These are phyloP conservation scores for Diutina mesorugosa DNA, from an alignment of 1,139 yeast species.

Conservation along the genomic window DNA sequence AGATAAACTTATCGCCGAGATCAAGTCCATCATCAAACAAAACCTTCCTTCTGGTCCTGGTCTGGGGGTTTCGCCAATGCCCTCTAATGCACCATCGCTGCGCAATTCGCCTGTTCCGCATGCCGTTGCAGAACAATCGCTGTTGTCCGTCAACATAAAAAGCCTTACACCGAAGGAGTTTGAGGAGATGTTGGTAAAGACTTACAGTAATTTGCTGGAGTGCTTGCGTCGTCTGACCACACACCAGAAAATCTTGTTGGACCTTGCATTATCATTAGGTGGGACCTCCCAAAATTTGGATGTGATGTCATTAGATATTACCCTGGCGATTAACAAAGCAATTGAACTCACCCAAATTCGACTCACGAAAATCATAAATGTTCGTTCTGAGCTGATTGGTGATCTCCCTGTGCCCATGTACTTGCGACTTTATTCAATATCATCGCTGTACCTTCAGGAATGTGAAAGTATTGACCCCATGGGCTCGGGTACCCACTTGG, in stretches of 20 bases:
- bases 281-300: constrained; percentile 21
- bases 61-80: neutral
- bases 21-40: constrained; percentile 55
- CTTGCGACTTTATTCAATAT: constrained; percentile 51
- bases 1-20: constrained; percentile 52
- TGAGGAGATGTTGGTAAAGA: constrained; percentile 51
- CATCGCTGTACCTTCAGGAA: constrained; percentile 62
- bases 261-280: constrained; percentile 50
- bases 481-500: constrained; percentile 35
- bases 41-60: constrained; percentile 4
- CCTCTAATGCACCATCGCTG: neutral
- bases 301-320: constrained; percentile 53
- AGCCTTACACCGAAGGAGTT: constrained; percentile 63
- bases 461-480: constrained; percentile 80
- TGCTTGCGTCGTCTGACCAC: constrained; percentile 60
- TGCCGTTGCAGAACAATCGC: constrained; percentile 2
- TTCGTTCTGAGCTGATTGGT: constrained; percentile 62
- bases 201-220: constrained; percentile 55
- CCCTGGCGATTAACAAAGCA: constrained; percentile 46
- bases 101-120: neutral
- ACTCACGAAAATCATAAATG: constrained; percentile 65
- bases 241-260: constrained; percentile 72
- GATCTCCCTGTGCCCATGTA: constrained; percentile 43
- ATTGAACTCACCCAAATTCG: constrained; percentile 67
- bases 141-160: constrained; percentile 43